A percentile compares a stretch with the other conserved stretches of the same genome.
Evolutionary conservation across 2,329 filamentous ascomycete species (phyloP).

Genomic region (Venturiaceae sp.): DNA sequence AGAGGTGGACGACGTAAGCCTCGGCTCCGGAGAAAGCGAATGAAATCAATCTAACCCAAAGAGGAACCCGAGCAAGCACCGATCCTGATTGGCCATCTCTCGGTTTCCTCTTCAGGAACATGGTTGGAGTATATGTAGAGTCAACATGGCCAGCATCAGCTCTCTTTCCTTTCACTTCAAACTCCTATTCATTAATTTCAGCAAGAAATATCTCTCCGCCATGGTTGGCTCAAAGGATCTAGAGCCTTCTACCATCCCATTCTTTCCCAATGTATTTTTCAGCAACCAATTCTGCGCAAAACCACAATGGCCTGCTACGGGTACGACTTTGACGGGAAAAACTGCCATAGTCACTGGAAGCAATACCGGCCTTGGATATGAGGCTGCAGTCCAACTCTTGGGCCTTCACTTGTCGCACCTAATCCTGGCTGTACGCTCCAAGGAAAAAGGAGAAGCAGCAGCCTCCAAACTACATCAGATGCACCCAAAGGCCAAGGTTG

Average conservation of each 20-base stretch:
- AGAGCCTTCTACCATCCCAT: conserved; percentile 11
- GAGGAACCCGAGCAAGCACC: too few species aligned
- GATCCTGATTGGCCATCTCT: too few species aligned
- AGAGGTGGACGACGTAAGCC: too few species aligned
- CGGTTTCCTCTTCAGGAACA: too few species aligned
- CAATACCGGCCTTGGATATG: conserved; percentile 35
- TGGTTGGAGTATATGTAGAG: too few species aligned
- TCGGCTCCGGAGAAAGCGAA: too few species aligned
- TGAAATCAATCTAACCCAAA: too few species aligned
- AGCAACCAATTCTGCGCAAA: conserved; percentile 15
- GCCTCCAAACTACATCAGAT: background rate
- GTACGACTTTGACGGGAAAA: background rate
- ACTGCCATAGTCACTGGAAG: conserved; percentile 31
- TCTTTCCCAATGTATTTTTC: conserved; percentile 14
- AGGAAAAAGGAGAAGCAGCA: conserved; percentile 12
- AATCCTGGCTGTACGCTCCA: conserved; percentile 33
- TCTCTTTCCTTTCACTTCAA: too few species aligned
- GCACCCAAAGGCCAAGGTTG: background rate
- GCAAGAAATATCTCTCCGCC: too few species aligned
- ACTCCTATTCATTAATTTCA: too few species aligned
- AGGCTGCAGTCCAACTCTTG: conserved; percentile 33
- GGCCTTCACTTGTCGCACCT: conserved; percentile 28
- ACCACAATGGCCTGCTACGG: conserved; percentile 12
- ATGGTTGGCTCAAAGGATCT: conserved; percentile 17
- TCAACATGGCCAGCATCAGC: too few species aligned